These are phyloP conservation scores for Plectranthus barbatus DNA, from an alignment of 257 asterid species.

Conservation along the genomic window DNA sequence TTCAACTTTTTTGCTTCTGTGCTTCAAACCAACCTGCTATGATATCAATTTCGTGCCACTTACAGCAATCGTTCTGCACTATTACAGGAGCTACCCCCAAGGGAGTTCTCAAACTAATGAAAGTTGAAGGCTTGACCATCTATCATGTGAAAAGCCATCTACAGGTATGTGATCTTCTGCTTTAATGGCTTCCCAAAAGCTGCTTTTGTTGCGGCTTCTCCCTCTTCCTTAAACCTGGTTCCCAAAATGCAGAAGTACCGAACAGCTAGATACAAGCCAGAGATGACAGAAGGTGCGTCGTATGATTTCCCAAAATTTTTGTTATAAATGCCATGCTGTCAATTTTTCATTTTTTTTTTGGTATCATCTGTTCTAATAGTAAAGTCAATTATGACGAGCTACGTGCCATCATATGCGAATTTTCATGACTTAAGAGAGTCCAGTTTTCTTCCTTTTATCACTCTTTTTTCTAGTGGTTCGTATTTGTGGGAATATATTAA, in stretches of 20 bases:
- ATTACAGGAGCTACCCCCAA: constrained; percentile 84
- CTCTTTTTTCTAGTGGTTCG: neutral
- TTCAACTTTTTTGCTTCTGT: constrained; percentile 6
- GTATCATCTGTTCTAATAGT: neutral
- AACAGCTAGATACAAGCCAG: constrained; percentile 85
- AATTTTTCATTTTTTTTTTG: constrained; percentile 4
- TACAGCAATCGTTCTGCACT: neutral
- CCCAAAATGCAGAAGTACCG: constrained; percentile 71
- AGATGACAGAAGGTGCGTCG: constrained; percentile 62
- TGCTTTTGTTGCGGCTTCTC: constrained; percentile 9
- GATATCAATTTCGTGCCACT: constrained; percentile 4
- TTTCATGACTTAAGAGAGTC: neutral
- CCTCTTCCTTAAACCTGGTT: constrained; percentile 16
- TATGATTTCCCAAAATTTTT: neutral
- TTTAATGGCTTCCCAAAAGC: neutral
- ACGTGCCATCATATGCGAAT: neutral
- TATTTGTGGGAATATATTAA: neutral
- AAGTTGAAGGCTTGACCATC: constrained; percentile 72
- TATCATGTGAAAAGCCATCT: constrained; percentile 90
- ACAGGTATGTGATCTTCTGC: constrained; percentile 25
- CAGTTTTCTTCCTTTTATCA: neutral
- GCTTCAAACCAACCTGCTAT: constrained; percentile 9
- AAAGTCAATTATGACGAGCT: constrained; percentile 1
- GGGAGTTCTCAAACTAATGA: constrained; percentile 78
- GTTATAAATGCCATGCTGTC: neutral